These are phyloP conservation scores for Fraxinus pennsylvanica DNA, from an alignment of 257 asterid species.

Conservation along the genomic window DNA sequence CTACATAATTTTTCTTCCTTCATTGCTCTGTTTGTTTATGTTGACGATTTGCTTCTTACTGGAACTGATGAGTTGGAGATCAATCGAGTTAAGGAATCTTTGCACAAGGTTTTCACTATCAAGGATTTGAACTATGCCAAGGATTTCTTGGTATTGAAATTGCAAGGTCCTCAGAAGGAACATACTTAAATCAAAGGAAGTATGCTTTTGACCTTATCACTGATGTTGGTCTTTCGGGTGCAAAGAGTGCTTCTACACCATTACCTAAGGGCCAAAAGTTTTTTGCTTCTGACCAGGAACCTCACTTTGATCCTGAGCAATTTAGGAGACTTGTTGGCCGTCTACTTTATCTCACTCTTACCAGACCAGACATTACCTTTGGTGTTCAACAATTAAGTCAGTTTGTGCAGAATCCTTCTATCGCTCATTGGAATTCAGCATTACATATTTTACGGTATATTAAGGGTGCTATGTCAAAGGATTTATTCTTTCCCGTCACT, in stretches of 20 bases:
- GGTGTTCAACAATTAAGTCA: neutral
- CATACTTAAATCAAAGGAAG: neutral
- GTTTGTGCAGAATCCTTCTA: neutral
- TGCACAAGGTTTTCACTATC: neutral
- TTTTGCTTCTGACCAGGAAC: neutral
- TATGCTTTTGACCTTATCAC: neutral
- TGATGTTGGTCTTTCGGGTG: neutral
- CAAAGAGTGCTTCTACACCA: neutral
- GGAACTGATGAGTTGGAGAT: neutral
- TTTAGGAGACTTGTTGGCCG: neutral
- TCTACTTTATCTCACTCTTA: neutral
- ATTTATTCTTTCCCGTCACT: neutral
- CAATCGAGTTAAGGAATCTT: no score
- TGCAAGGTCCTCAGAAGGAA: neutral
- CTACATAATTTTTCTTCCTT: no score
- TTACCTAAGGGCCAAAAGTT: no score
- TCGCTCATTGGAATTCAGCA: neutral
- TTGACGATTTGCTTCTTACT: neutral
- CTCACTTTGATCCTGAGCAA: neutral
- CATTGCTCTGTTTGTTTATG: neutral
- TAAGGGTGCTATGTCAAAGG: neutral
- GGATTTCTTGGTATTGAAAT: neutral
- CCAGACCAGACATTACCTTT: neutral
- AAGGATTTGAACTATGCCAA: neutral
- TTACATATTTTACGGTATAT: no score